These are phyloP conservation scores for Rehmannia glutinosa DNA, from an alignment of 257 asterid species.

Conservation along the genomic window DNA sequence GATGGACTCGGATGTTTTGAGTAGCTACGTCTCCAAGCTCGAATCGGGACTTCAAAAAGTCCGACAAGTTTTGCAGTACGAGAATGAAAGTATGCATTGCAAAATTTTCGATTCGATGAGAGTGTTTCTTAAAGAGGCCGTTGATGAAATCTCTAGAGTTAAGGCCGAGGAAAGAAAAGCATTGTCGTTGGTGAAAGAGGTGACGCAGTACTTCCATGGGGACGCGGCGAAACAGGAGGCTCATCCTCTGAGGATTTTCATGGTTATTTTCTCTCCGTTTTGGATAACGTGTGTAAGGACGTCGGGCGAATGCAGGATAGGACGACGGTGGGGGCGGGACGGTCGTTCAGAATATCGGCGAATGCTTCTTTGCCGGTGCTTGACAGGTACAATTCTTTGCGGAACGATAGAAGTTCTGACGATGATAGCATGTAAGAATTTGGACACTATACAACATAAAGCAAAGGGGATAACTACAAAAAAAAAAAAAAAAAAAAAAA, in stretches of 20 bases:
- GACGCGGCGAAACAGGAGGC: conserved; percentile 73
- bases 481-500: not conserved
- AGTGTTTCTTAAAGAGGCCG: conserved; percentile 59
- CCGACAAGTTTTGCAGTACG: conserved; percentile 46
- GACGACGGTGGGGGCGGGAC: conserved; percentile 43
- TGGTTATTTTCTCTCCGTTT: conserved; percentile 63
- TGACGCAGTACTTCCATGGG: conserved; percentile 82
- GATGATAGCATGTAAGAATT: conserved; percentile 51
- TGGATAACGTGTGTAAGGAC: conserved; percentile 81
- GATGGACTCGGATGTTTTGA: conserved; percentile 86
- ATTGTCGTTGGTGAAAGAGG: conserved; percentile 70
- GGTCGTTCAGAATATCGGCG: conserved; percentile 70
- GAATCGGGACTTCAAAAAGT: conserved; percentile 74
- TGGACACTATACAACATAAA: not conserved
- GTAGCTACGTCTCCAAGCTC: conserved; percentile 68
- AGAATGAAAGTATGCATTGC: conserved; percentile 42
- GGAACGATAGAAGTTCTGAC: conserved; percentile 48
- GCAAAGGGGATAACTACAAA: not conserved
- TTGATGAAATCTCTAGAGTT: conserved; percentile 50
- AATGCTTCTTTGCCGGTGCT: conserved; percentile 59
- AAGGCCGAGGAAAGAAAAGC: conserved; percentile 74
- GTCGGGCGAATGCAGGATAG: conserved; percentile 74
- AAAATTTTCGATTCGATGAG: conserved; percentile 69
- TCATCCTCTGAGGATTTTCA: conserved; percentile 68
- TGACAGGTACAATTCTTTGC: conserved; percentile 47